Evolutionary conservation across 1,284 basidiomycete species (phyloP), one percentile per base, ranked within the genome.

Genomic region (Leccinum ponderosum): DNA sequence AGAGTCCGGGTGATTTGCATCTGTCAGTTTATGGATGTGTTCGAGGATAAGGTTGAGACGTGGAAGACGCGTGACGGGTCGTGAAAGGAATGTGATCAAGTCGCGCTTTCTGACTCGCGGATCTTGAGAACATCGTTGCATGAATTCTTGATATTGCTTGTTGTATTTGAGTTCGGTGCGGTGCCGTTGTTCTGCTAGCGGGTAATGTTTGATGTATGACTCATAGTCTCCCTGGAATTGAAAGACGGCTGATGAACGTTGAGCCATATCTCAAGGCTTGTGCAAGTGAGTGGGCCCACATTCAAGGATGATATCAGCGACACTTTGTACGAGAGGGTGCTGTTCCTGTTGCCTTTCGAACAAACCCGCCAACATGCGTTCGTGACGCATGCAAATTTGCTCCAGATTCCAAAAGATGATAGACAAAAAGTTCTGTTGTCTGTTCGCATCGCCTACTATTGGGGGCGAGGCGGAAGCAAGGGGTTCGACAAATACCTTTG

Each of bases 21-120:
- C 85, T 0, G 91, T 93, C 48, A 83, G 74, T 67, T 91, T 89
- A 59, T 85, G 73, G 7, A 90, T 78, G 56, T 87, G 84, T 64
- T 90, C 86, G n/a, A 95, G 77, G 0, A 93, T 75, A 6, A 95
- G 82, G 55, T 83, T 83, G 1, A 94, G 78, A 31, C 93, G 83
- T 12, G 91, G 92, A 22, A 95, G 82, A 15, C 92, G 87, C 2
- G 91, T 93, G 20, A 94, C 87, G 1, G 93, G 92, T 5, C 93
- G 82, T 6, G 89, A 91, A 20, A 94, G 80, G 69, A 95, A 90
- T 2, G 90, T 91, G 60, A 89, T 84, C 60, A 95, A 75, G 66
- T 94, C 93, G 53, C 91, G 85, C 72, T 90, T 90, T 56, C 82
- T 84, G 42, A 91, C 81, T 20, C 89, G 84, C 9, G 87, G 85